Base-by-base conservation (phyloP, 768 basidiomycete genomes). In the Termitomyces titanicus region DNA sequence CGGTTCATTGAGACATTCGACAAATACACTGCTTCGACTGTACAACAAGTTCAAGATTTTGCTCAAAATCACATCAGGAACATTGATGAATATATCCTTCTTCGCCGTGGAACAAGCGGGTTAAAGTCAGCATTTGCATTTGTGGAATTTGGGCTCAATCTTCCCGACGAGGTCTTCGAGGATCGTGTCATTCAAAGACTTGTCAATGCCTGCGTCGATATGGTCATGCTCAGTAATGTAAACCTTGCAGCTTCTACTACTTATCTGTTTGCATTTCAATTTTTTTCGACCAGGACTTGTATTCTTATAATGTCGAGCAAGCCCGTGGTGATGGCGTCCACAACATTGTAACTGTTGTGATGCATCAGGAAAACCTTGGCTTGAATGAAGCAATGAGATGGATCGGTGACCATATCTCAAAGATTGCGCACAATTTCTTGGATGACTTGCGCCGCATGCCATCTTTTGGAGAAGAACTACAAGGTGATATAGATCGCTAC, bases 41-140 rank as follows among this genome's bases (percentile, higher is more conserved):
- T 75, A 1, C 66, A 72, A 12, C 70, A 83, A 63, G 76, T 79
- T 0, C 57, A 62, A 0, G 79, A 82, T 54, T 70, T 78, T 5
- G 61, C 62, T 9, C 31, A 62, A 8, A 55, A 64, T 33, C 56
- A 50, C 33, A 65, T 79, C 7, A 72, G 75, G 5, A 66, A 65
- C 22, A 59, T 82, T 18, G 61, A 76, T 11, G 34, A 35, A 13
- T 35, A 35, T 35, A 12, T 35, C 13, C 13, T 15, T 13, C 10
- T 35, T 11, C 40, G 40, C 18, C 40, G 34, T 15, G 34, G 15
- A 3, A 35, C 34, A 35, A 35, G 8, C 5, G 34, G 2, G 5
- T 3, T 11, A 3, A 35, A 3, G 15, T 13, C 34, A 15, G 1
- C 12, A 35, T 35, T 35, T 35, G 34, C 5, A 35, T 8, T 35